Conservation (phyloP, 192 early-diverging fungal genomes). For the Backusella tuberculispora region DNA sequence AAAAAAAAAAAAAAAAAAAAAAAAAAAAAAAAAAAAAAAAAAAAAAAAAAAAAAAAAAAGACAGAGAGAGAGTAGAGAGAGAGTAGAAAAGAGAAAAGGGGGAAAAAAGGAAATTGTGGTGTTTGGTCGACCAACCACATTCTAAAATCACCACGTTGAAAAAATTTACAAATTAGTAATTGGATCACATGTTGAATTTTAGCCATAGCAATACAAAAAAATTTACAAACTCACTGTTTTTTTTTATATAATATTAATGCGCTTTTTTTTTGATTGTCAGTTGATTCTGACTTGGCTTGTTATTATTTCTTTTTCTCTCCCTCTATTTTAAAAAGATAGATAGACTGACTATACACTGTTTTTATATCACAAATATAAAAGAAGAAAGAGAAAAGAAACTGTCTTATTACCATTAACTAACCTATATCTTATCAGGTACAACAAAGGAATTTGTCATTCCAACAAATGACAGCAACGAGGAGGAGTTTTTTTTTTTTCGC, state of each 20-base stretch:
- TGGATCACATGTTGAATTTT: background rate
- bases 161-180: background rate
- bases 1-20: conserved; percentile 7
- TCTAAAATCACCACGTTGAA: background rate
- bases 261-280: too few relatives aligned
- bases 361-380: background rate
- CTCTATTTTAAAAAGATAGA: too few relatives aligned
- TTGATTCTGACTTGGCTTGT: too few relatives aligned
- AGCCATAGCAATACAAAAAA: background rate
- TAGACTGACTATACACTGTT: too few relatives aligned
- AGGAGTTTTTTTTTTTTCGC: too few relatives aligned
- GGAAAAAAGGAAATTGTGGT: background rate
- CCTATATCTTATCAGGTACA: background rate
- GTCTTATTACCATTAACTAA: background rate
- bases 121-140: background rate
- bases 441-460: background rate
- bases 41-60: background rate
- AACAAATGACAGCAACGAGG: background rate
- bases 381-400: background rate
- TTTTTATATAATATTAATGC: too few relatives aligned
- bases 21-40: background rate
- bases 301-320: too few relatives aligned
- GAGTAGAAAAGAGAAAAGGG: background rate
- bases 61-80: background rate
- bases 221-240: too few relatives aligned